phyloP scores from a whole-genome alignment of 495 filamentous ascomycete species.

The Penicillium cosmopolitanum region DNA sequence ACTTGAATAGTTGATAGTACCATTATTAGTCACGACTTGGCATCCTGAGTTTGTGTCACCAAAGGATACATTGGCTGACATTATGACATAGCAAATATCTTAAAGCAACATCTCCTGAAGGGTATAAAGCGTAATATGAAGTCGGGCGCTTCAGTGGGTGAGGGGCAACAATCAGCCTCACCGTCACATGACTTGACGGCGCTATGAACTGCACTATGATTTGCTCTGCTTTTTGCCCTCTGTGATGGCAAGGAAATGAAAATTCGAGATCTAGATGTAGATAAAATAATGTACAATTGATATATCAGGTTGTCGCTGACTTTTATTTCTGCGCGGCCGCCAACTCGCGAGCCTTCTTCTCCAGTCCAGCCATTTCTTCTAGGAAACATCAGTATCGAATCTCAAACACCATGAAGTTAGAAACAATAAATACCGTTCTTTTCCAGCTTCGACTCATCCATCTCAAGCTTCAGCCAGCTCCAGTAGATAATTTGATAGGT shows the following conservation, averaged over 20 bases:
- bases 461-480: conserved; percentile 86
- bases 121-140: neutral
- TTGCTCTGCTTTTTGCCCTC: neutral
- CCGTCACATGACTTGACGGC: neutral
- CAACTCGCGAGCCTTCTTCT: conserved; percentile 47
- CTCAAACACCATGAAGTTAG: neutral
- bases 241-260: neutral
- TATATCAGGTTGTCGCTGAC: neutral
- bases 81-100: too few relatives aligned
- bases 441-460: conserved; percentile 66
- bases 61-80: neutral
- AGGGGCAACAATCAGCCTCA: neutral
- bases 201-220: neutral
- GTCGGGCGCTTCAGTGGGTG: neutral
- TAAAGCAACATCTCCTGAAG: too few relatives aligned
- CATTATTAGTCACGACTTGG: neutral
- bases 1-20: neutral
- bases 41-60: neutral
- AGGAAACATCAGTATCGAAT: conserved; percentile 2
- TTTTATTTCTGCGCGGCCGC: conserved; percentile 35
- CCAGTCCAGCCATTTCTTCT: conserved; percentile 48
- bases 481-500: conserved; percentile 87
- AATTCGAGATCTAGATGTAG: neutral
- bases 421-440: conserved; percentile 51
- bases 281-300: conserved; percentile 24